These are phyloP conservation scores for Tulasnella sp. DNA, from an alignment of 768 basidiomycete species.

Conservation along the genomic window DNA sequence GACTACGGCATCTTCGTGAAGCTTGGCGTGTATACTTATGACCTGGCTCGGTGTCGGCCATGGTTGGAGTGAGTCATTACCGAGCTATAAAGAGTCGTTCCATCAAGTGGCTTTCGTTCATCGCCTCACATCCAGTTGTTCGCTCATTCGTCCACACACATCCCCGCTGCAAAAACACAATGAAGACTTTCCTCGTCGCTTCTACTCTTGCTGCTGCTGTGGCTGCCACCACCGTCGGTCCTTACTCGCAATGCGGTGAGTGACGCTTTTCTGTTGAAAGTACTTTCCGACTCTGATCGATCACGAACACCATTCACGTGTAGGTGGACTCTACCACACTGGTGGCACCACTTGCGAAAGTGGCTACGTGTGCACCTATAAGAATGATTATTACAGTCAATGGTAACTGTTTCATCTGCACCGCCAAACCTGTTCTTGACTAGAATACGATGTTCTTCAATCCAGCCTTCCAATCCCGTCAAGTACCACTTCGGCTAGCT, in stretches of 20 bases:
- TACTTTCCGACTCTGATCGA: background rate
- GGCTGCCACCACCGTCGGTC: background rate
- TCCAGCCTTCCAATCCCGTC: background rate
- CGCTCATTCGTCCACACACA: background rate
- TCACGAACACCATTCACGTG: background rate
- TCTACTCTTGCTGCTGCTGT: background rate
- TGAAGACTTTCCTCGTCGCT: background rate
- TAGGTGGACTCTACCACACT: background rate
- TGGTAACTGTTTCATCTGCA: background rate
- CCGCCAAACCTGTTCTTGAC: no score
- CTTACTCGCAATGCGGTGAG: background rate
- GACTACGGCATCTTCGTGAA: background rate
- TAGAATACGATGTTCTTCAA: no score
- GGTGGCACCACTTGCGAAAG: background rate
- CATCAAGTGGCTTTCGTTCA: background rate
- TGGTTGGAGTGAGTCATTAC: background rate
- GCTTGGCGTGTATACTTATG: background rate
- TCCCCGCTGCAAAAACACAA: background rate
- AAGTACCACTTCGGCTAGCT: background rate
- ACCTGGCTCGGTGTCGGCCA: background rate
- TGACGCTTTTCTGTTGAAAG: background rate
- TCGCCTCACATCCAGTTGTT: background rate
- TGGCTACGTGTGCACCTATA: conserved; percentile 10
- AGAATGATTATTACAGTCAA: background rate
- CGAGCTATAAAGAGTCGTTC: background rate